phyloP scores from a whole-genome alignment of 768 basidiomycete species.

The Kwoniella pini region DNA sequence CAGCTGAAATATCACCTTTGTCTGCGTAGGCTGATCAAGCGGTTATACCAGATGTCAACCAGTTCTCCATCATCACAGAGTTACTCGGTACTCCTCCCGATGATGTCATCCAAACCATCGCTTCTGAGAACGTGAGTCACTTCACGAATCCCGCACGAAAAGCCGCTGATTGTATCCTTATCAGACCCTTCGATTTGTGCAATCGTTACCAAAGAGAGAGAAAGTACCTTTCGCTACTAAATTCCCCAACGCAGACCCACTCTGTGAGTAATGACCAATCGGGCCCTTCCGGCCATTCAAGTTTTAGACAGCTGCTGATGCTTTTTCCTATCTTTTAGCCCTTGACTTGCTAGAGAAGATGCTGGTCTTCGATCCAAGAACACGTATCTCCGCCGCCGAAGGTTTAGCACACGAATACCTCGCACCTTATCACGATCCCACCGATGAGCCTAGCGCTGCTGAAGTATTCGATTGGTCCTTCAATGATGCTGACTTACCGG shows the following conservation, averaged over 20 bases:
- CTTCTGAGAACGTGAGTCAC: constrained; percentile 91
- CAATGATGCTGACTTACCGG: constrained; percentile 97
- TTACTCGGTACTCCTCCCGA: constrained; percentile 96
- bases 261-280: constrained; percentile 61
- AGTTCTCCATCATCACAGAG: constrained; percentile 99
- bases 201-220: constrained; percentile 92
- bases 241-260: constrained; percentile 79
- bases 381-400: constrained; percentile 89
- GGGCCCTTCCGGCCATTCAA: not conserved
- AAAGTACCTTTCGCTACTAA: constrained; percentile 94
- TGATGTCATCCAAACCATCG: constrained; percentile 99
- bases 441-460: constrained; percentile 89
- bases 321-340: constrained; percentile 63
- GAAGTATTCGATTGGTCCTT: constrained; percentile 99
- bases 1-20: constrained; percentile 6
- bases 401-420: constrained; percentile 93
- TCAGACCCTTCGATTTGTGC: constrained; percentile 97
- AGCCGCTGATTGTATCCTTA: too few species aligned
- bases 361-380: constrained; percentile 97
- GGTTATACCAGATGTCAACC: constrained; percentile 99
- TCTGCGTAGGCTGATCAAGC: too few species aligned
- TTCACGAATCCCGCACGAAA: too few species aligned
- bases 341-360: constrained; percentile 96
- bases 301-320: too few species aligned
- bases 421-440: constrained; percentile 95